These are phyloP conservation scores for Ustulina deusta DNA, from an alignment of 2,329 filamentous ascomycete genomes.

Conservation along the genomic window DNA sequence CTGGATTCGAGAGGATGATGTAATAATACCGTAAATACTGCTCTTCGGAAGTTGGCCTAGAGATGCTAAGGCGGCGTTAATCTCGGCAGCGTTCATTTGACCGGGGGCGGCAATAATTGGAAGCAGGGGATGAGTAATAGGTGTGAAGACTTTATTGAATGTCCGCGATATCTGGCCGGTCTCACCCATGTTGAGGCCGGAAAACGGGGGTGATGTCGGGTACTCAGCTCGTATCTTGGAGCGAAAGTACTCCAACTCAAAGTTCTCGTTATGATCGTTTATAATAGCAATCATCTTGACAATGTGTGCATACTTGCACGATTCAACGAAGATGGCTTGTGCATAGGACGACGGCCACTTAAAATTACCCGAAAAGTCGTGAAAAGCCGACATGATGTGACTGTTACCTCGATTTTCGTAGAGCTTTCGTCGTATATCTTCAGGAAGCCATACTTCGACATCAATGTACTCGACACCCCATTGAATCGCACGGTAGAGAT, in stretches of 20 bases:
- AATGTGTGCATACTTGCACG: slow-evolving; percentile 81
- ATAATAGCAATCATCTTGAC: slow-evolving; percentile 93
- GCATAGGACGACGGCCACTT: slow-evolving; percentile 83
- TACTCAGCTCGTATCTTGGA: slow-evolving; percentile 78
- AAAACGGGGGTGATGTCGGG: slow-evolving; percentile 77
- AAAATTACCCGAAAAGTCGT: slow-evolving; percentile 87
- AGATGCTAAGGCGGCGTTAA: slow-evolving; percentile 81
- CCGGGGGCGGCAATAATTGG: slow-evolving; percentile 88
- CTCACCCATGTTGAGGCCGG: slow-evolving; percentile 88
- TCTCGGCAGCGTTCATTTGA: slow-evolving; percentile 86
- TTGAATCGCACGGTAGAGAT: slow-evolving; percentile 85
- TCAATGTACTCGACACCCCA: slow-evolving; percentile 94
- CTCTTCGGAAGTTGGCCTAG: slow-evolving; percentile 85
- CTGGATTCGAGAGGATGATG: slow-evolving; percentile 69
- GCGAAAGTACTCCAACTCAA: slow-evolving; percentile 90
- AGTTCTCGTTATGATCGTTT: slow-evolving; percentile 85
- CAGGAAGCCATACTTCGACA: slow-evolving; percentile 87
- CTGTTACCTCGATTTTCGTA: slow-evolving; percentile 80
- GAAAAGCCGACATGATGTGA: slow-evolving; percentile 91
- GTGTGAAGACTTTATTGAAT: slow-evolving; percentile 87
- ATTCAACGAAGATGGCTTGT: slow-evolving; percentile 77
- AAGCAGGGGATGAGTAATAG: slow-evolving; percentile 86
- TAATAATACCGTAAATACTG: slow-evolving; percentile 83
- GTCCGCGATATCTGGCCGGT: slow-evolving; percentile 87
- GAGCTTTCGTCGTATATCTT: slow-evolving; percentile 75